Conservation (phyloP, 2,329 filamentous ascomycete species). For the Claviceps citrina region DNA sequence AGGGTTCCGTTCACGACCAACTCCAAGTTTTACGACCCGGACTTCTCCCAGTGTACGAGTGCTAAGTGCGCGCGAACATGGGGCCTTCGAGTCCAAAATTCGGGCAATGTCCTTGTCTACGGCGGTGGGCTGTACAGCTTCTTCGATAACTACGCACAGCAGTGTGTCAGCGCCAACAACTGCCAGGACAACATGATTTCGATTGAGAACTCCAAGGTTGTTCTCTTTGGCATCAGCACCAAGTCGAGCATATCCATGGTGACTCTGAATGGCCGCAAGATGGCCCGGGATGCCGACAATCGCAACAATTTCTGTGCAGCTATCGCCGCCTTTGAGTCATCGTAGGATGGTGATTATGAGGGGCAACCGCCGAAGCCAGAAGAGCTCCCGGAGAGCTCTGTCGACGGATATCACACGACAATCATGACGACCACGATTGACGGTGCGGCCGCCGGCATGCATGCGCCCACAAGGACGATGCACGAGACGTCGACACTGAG, state of each 20-base stretch:
- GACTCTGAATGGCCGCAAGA: conserved; percentile 39
- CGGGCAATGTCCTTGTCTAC: conserved; percentile 51
- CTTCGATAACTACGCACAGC: conserved; percentile 67
- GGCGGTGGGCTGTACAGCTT: conserved; percentile 68
- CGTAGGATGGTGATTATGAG: conserved; percentile 9
- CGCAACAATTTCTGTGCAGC: conserved; percentile 50
- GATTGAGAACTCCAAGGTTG: conserved; percentile 50
- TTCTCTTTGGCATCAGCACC: conserved; percentile 56
- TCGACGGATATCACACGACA: background rate
- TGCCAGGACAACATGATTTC: conserved; percentile 70
- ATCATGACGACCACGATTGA: background rate
- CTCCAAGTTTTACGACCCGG: conserved; percentile 46
- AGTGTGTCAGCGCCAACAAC: conserved; percentile 48
- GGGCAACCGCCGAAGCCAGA: background rate
- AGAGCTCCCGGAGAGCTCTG: background rate
- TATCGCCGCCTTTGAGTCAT: conserved; percentile 33
- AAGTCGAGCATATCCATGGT: conserved; percentile 65
- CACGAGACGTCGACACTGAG: background rate
- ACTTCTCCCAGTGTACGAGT: conserved; percentile 44
- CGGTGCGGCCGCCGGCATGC: background rate
- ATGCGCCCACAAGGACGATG: background rate
- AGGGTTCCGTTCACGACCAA: conserved; percentile 48
- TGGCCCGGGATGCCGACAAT: conserved; percentile 44
- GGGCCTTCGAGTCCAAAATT: conserved; percentile 58
- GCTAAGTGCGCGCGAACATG: conserved; percentile 56